These are phyloP conservation scores for Rhodotorula toruloides DNA, from an alignment of 768 basidiomycete genomes.

Conservation along the genomic window DNA sequence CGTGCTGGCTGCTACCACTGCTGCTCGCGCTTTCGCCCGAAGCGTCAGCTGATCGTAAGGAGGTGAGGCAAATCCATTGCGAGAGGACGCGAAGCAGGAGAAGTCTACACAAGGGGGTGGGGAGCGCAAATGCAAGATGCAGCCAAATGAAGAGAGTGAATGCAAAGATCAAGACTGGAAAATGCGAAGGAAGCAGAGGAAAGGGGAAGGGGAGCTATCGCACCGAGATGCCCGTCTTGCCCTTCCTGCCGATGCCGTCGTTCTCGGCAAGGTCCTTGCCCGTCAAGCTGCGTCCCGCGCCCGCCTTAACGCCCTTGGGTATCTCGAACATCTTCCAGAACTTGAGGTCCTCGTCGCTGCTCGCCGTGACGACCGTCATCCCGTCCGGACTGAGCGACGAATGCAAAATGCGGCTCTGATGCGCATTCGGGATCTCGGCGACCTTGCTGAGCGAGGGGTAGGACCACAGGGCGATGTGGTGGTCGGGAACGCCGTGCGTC, in stretches of 20 bases:
- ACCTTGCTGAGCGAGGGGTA: slow-evolving; percentile 82
- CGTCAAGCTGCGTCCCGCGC: slow-evolving; percentile 13
- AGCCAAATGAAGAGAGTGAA: not conserved
- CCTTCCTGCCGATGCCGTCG: slow-evolving; percentile 36
- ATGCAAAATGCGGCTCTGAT: slow-evolving; percentile 83
- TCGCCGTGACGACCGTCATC: slow-evolving; percentile 84
- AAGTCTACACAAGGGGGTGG: not conserved
- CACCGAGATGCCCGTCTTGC: slow-evolving; percentile 41
- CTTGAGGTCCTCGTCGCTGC: slow-evolving; percentile 93
- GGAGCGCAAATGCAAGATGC: slow-evolving; percentile 6
- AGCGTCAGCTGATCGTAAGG: no score
- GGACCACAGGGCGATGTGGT: slow-evolving; percentile 49
- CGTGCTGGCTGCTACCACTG: no score
- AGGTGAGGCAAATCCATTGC: not conserved
- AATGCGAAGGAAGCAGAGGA: not conserved
- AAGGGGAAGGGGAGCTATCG: not conserved
- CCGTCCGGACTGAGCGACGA: slow-evolving; percentile 81
- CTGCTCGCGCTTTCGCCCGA: no score
- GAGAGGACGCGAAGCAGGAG: not conserved
- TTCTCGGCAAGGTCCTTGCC: slow-evolving; percentile 39
- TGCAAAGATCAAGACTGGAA: not conserved
- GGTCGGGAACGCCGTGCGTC: slow-evolving; percentile 83
- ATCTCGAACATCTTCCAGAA: slow-evolving; percentile 44
- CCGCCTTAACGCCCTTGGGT: not conserved
- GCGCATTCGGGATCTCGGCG: slow-evolving; percentile 81